Percentiles rank a stretch among this genome's conserved stretches.
Evolutionary conservation across 1,284 basidiomycete species (phyloP).

Genomic region (Paramarasmius palmivorus): DNA sequence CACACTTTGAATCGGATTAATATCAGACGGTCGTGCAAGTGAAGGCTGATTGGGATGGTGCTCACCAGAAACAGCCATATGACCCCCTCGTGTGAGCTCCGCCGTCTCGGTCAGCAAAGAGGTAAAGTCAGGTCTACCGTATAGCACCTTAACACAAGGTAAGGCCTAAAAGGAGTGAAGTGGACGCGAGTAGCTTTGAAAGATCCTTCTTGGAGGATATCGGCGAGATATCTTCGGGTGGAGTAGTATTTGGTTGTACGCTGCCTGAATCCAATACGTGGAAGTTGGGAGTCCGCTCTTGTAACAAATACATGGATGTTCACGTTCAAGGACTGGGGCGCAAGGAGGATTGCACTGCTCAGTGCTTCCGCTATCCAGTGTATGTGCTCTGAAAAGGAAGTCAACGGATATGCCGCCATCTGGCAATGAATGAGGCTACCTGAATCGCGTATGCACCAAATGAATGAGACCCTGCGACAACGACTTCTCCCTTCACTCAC

Average conservation of each 20-base stretch:
- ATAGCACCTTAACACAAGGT: background rate
- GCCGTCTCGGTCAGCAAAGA: slow-evolving; percentile 28
- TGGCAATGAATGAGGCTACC: slow-evolving; percentile 27
- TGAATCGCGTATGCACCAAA: slow-evolving; percentile 44
- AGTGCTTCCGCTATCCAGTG: slow-evolving; percentile 41
- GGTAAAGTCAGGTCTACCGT: slow-evolving; percentile 20
- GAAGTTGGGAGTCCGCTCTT: background rate
- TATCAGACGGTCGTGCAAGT: background rate
- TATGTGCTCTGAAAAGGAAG: slow-evolving; percentile 32
- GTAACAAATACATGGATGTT: slow-evolving; percentile 41
- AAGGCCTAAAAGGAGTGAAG: background rate
- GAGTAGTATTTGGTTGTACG: background rate
- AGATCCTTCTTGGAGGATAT: background rate
- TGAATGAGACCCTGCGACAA: slow-evolving; percentile 23
- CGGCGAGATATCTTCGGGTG: background rate
- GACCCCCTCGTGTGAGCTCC: slow-evolving; percentile 17
- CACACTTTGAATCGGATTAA: too few species aligned
- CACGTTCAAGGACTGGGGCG: slow-evolving; percentile 30
- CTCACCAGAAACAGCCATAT: slow-evolving; percentile 44
- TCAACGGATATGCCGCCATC: background rate
- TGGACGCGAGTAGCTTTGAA: background rate
- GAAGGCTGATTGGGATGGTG: background rate
- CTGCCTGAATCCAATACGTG: background rate
- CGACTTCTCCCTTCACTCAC: background rate
- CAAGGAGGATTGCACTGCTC: slow-evolving; percentile 27